Evolutionary conservation across 2,329 filamentous ascomycete genomes (phyloP).

Genomic region (Nigrospora osmanthi): DNA sequence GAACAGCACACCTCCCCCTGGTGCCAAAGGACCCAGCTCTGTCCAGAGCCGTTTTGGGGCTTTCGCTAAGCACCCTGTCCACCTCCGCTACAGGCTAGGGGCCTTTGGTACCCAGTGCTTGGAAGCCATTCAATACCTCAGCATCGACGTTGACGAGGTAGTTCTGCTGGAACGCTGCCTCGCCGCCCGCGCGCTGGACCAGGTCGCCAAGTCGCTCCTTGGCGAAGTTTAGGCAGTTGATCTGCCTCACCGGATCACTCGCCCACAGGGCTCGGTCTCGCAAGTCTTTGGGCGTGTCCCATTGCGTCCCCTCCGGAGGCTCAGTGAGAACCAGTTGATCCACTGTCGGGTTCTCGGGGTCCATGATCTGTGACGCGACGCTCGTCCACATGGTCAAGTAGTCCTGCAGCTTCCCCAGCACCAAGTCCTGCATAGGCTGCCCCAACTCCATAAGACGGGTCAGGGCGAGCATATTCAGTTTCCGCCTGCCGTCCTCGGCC

Average conservation of each 20-base stretch:
- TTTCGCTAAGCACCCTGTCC: no score
- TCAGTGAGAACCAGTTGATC: conserved; percentile 44
- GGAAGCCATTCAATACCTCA: conserved; percentile 61
- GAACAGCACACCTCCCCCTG: no score
- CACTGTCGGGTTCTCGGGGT: conserved; percentile 36
- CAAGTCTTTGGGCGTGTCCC: conserved; percentile 47
- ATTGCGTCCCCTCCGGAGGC: conserved; percentile 34
- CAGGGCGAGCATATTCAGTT: conserved; percentile 65
- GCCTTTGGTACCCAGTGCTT: no score
- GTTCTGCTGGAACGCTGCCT: conserved; percentile 56
- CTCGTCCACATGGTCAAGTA: conserved; percentile 71
- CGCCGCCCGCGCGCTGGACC: conserved; percentile 54
- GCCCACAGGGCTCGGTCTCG: conserved; percentile 44
- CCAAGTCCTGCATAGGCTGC: conserved; percentile 47
- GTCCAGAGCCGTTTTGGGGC: no score
- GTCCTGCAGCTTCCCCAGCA: conserved; percentile 58
- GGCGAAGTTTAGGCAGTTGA: conserved; percentile 59
- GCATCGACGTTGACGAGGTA: conserved; percentile 70
- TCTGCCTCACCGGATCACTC: conserved; percentile 59
- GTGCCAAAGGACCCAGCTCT: no score
- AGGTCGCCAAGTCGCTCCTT: conserved; percentile 51
- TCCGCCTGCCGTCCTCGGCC: conserved; percentile 56
- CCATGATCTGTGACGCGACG: conserved; percentile 57
- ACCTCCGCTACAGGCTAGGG: no score
- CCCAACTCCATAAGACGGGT: conserved; percentile 63